Evolutionary conservation across 176 grass and related monocot genomes (phyloP), one percentile per base, ranked within the genome.

Genomic region (Avena atlantica): DNA sequence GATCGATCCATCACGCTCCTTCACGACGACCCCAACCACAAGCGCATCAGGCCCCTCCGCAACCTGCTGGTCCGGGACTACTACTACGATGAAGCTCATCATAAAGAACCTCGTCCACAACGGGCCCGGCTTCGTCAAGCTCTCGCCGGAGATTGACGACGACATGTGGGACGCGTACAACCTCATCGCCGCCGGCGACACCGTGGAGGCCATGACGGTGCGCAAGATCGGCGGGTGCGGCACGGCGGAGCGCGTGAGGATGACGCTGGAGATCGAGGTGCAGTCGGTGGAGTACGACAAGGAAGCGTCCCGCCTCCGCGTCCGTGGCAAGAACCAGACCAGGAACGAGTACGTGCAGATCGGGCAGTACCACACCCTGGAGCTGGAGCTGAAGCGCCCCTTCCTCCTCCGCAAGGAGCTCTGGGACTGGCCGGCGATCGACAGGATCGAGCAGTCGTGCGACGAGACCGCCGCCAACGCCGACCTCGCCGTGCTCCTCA

Each of bases 301-400:
- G 70, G 78, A 12, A 1, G 65, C 14, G 1, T 68, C 65, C 14
- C 24, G 36, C 2, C 61, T 97, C 83, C 95, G 92, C 83, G 89
- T 89, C 87, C 90, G 90, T 67, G 95, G 95, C 44, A 97, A 94
- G 83, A 97, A 94, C 86, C 74, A 94, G 42, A 86, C 90, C 17
- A 92, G 88, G 84, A 97, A 78, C 52, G 89, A 91, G 16, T 82
- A 94, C 76, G 95, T 97, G 17, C 92, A 91, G 92, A 88, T 97
- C 45, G 95, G 95, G 0, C 95, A 97, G 87, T 97, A 90, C 66
- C 92, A 95, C 81, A 97, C 95, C n/a, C 79, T 97, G 48, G 91
- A 95, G 87, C 88, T 97, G 79, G 91, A 93, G 89, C 69, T 58
- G 20, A 90, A 93, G 42, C 86, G 89, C 63, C 85, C 84, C 59